Percentiles rank a stretch among this genome's conserved stretches.
Evolutionary conservation across 148 eudicot species (phyloP).

Genomic region (Agrostemma githago): DNA sequence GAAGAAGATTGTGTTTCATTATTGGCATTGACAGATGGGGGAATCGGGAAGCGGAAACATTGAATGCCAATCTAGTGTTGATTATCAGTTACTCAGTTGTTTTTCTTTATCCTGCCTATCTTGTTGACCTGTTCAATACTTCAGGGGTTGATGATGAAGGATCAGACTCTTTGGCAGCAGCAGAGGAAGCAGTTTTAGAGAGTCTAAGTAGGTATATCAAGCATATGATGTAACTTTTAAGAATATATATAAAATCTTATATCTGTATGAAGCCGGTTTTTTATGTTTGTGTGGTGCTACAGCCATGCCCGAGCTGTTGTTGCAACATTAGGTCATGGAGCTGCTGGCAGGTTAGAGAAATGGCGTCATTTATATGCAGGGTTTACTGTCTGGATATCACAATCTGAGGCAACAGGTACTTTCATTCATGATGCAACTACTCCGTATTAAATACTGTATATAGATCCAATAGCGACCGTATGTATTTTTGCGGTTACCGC

Average conservation of each 20-base stretch:
- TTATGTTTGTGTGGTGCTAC: slow-evolving; percentile 19
- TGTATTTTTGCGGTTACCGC: not conserved
- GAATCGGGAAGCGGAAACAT: not conserved
- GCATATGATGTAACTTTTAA: not conserved
- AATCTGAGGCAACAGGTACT: slow-evolving; percentile 63
- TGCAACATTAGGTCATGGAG: slow-evolving; percentile 87
- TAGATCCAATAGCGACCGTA: too few relatives aligned
- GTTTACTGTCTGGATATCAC: slow-evolving; percentile 84
- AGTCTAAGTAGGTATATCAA: slow-evolving; percentile 69
- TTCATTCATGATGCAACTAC: not conserved
- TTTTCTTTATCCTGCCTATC: not conserved
- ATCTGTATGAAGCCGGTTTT: not conserved
- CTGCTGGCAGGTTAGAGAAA: slow-evolving; percentile 54
- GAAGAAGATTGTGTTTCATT: not conserved
- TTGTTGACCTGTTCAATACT: not conserved
- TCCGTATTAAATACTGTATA: not conserved
- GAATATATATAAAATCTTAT: not conserved
- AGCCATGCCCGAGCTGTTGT: slow-evolving; percentile 81
- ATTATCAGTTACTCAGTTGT: not conserved
- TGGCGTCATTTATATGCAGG: slow-evolving; percentile 90
- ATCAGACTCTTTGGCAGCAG: slow-evolving; percentile 60
- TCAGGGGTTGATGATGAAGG: slow-evolving; percentile 72
- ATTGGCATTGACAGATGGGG: not conserved
- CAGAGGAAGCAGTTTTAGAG: slow-evolving; percentile 72
- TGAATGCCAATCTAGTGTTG: not conserved